Conservation (phyloP, 2,329 filamentous ascomycete genomes). For the Elsinoe perseae region DNA sequence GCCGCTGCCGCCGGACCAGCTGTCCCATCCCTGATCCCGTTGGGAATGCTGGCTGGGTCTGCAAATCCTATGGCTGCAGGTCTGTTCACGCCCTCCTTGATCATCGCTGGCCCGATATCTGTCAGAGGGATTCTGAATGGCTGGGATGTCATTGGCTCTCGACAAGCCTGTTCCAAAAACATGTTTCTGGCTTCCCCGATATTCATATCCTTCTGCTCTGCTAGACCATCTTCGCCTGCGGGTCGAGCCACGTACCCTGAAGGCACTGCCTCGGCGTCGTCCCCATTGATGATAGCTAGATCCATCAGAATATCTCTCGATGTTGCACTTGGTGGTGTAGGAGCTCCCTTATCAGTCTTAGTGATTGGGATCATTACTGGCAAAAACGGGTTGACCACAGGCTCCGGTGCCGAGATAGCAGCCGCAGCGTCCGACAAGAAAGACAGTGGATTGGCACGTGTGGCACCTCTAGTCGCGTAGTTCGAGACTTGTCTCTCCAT, state of each 20-base stretch:
- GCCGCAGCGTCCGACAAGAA: conserved; percentile 46
- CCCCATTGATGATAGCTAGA: conserved; percentile 39
- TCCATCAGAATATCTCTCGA: conserved; percentile 42
- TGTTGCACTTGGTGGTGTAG: conserved; percentile 38
- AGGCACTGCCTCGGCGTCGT: conserved; percentile 21
- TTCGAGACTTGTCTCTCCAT: conserved; percentile 56
- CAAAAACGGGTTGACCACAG: conserved; percentile 35
- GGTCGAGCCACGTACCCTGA: conserved; percentile 12
- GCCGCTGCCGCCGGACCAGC: conserved; percentile 20
- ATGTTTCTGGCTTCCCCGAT: conserved; percentile 23
- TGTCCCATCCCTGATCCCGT: conserved; percentile 19
- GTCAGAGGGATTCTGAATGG: conserved; percentile 31
- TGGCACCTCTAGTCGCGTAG: conserved; percentile 45
- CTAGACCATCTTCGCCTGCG: conserved; percentile 9
- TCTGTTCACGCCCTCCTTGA: conserved; percentile 29
- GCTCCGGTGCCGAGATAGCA: conserved; percentile 27
- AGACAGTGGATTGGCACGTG: conserved; percentile 40
- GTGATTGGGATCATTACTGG: conserved; percentile 41
- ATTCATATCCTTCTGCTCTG: conserved; percentile 20
- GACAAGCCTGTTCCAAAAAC: conserved; percentile 31
- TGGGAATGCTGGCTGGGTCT: conserved; percentile 18
- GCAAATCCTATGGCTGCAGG: conserved; percentile 30
- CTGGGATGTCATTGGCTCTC: conserved; percentile 20
- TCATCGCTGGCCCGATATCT: conserved; percentile 29
- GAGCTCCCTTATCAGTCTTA: conserved; percentile 42